Evolutionary conservation across 2,329 filamentous ascomycete species (phyloP).

Genomic region (Mycosphaerella arachidis): DNA sequence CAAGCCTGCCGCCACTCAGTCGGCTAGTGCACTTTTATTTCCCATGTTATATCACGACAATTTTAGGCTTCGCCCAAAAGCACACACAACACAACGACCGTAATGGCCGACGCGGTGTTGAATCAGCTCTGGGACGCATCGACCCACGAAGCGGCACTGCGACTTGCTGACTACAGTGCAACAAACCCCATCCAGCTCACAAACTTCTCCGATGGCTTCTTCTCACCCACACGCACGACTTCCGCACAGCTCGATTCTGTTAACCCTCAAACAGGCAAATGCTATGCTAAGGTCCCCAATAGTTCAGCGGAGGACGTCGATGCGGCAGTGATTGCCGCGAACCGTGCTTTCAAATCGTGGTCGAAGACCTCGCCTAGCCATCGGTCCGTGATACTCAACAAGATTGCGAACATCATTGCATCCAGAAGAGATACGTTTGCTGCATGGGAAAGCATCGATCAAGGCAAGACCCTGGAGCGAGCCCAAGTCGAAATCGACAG

Average conservation of each 20-base stretch:
- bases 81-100: not conserved
- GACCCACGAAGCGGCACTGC: not conserved
- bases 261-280: conserved; percentile 6
- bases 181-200: not conserved
- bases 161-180: not conserved
- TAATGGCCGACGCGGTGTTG: not conserved
- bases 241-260: not conserved
- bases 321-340: conserved; percentile 4
- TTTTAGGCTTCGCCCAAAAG: not conserved
- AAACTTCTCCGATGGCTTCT: conserved; percentile 9
- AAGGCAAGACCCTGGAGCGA: conserved; percentile 12
- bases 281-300: conserved; percentile 8
- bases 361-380: conserved; percentile 5
- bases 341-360: conserved; percentile 7
- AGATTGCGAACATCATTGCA: conserved; percentile 9
- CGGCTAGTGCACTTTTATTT: not conserved
- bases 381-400: conserved; percentile 4
- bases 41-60: too few species aligned
- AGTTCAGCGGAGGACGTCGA: conserved; percentile 5
- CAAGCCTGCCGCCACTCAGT: too few species aligned
- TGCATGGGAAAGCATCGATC: conserved; percentile 12
- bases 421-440: conserved; percentile 2
- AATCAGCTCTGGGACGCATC: conserved; percentile 1
- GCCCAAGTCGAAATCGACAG: conserved; percentile 10
- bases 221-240: not conserved